Base-by-base conservation (phyloP, 2,329 filamentous ascomycete species). In the Triangularia setosa region DNA sequence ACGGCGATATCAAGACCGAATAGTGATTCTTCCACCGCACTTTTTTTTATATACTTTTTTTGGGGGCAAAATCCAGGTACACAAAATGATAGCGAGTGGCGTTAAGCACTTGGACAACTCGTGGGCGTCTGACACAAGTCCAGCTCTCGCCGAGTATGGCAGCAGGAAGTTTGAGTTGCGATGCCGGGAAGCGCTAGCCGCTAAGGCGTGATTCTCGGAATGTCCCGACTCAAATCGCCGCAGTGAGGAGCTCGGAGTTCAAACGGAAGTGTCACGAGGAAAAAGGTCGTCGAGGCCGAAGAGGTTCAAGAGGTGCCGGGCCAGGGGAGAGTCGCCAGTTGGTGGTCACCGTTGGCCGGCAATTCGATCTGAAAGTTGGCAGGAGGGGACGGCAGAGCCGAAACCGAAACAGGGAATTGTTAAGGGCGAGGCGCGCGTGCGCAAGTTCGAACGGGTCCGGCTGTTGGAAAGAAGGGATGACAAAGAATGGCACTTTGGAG, bases 341-440 rank as follows among this genome's bases (percentile, higher is more conserved):
- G 35, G 21, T 33, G 18, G 33, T 35, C 14, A 59, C 21, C 30
- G 40, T 33, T 24, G 18, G 16, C 21, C 30, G 30, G 30, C 30
- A 40, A 58, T 30, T 58, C 28, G n/a, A 30, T 33, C 18, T 28
- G 56, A n/a, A 58, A 33, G 57, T 59, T 40, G 33, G 40, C 40
- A 48, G 40, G 33, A 59, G 33, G 35, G 11, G 33, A 59, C 23
- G 28, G 56, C 28, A 23, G 23, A 58, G 55, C 33, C 28, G 55
- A 44, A 59, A 40, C 57, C 57, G 57, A 59, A 59, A 59, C 57
- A 59, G 57, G 57, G 57, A 59, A 59, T 40, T 25, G 25, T 28
- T 55, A 25, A 59, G 57, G 57, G 40, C 57, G 57, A 40, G 57
- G 57, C 57, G 33, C 57, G 40, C 40, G 40, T n/a, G 40, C 53